Percentiles rank a stretch among this genome's conserved stretches.
Evolutionary conservation across 495 filamentous ascomycete genomes (phyloP).

Genomic region (Pseudomonodictys pantanalensis): DNA sequence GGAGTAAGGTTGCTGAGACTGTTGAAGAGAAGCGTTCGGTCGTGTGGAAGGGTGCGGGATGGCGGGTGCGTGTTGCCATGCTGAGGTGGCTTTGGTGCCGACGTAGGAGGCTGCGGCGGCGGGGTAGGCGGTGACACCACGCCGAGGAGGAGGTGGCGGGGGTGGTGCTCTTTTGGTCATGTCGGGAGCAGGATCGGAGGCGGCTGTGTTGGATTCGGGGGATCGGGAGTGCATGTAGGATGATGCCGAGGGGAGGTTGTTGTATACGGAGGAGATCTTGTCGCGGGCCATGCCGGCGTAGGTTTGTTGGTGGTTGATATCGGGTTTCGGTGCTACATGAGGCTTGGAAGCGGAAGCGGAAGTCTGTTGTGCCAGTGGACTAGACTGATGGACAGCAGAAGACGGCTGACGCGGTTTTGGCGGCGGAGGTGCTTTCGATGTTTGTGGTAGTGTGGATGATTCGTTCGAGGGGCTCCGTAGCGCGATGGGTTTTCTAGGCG

Average conservation of each 20-base stretch:
- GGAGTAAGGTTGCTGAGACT: conserved; percentile 10
- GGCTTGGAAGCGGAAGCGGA: conserved; percentile 8
- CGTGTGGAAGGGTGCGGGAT: conserved; percentile 32
- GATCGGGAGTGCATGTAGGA: conserved; percentile 27
- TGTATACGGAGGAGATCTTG: conserved; percentile 49
- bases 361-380: conserved; percentile 9
- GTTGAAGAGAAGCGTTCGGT: conserved; percentile 13
- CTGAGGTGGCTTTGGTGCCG: conserved; percentile 33
- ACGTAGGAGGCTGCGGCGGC: conserved; percentile 47
- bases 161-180: conserved; percentile 31
- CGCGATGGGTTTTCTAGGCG: conserved; percentile 38
- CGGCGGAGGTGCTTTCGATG: conserved; percentile 32
- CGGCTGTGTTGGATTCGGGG: conserved; percentile 4
- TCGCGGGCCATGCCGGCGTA: conserved; percentile 38
- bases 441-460: neutral
- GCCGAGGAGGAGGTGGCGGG: conserved; percentile 43
- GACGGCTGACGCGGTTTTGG: conserved; percentile 37
- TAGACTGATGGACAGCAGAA: conserved; percentile 13
- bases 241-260: conserved; percentile 45
- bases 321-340: neutral
- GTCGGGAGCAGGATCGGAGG: neutral
- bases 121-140: conserved; percentile 44
- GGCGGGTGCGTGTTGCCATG: conserved; percentile 27
- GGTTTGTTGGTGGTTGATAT: conserved; percentile 2
- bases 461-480: conserved; percentile 37